Base-by-base conservation (phyloP, 225 moss, liverwort and hornwort genomes). In the Marchantia paleacea region DNA sequence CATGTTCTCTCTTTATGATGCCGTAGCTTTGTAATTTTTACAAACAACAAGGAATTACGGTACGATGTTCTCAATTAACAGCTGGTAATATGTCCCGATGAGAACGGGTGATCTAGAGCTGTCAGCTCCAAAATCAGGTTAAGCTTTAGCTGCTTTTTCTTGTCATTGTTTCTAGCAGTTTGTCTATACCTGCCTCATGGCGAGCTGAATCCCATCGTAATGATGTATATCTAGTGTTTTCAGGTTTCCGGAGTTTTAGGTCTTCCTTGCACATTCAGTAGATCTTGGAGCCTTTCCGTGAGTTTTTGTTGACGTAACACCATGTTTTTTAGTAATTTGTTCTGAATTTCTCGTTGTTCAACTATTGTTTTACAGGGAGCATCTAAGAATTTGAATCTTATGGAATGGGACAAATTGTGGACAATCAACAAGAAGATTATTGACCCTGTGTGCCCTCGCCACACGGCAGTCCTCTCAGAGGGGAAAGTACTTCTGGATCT, bases 381-480 rank as follows among this genome's bases (percentile, higher is more conserved):
- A 66, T 93, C 90, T 16, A 91, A 95, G 87, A 95, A 95, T 84
- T 75, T 95, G 80, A 95, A 93, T 70, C 84, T 93, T 62, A 95
- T 95, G 94, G 92, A 95, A 79, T 95, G 94, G 94, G 94, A 95
- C 80, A 95, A 93, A 84, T 83, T 95, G 18, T 95, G 93, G 95
- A 95, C 95, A 11, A 88, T 95, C 79, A 95, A 95, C 86, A 92
- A 95, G 81, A 95, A 95, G 74, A 85, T 92, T 0, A 92, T 95
- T 55, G 93, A 93, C 50, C 95, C 91, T 12, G 70, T 89, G 11
- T 95, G 93, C 86, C 91, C 93, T 6, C 85, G 93, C 47, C 93
- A 95, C 52, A 95, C 93, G 5, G 93, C 93, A 61, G 93, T 95
- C 24, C 65, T 88, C 48, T 77, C 85, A n/a, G 88, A 87, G n/a